A percentile compares a stretch with the other conserved stretches of the same genome.
Conservation (phyloP, 371 early-diverging fungal genomes). For the Circinella minor region DNA sequence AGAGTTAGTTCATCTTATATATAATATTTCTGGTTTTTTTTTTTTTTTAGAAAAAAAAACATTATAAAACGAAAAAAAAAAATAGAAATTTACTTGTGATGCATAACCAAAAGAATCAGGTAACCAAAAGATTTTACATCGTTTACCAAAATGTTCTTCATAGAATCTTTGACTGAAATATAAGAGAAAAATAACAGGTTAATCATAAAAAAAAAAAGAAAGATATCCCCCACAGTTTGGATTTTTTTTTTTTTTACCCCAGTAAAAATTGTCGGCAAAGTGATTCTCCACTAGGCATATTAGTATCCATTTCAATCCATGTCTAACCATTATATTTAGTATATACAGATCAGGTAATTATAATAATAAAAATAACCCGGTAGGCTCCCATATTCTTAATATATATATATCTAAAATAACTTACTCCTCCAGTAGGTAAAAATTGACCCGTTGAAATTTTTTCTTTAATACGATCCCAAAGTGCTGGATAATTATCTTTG, state of each 20-base stretch:
- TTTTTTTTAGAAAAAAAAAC: no score
- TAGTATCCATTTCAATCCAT: constrained; percentile 99
- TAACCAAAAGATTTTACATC: constrained; percentile 90
- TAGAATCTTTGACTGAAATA: constrained; percentile 77
- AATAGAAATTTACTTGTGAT: constrained; percentile 29
- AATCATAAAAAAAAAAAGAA: no score
- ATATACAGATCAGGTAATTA: no score
- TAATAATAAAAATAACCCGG: no score
- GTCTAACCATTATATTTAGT: constrained; percentile 45
- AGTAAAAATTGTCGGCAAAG: constrained; percentile 91
- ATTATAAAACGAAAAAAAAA: not conserved
- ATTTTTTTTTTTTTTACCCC: constrained; percentile 46
- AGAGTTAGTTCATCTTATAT: not conserved
- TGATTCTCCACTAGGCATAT: constrained; percentile 93
- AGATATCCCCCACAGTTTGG: no score
- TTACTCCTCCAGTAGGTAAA: constrained; percentile 88
- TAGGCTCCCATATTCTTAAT: not conserved
- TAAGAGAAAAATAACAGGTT: not conserved
- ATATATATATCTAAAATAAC: not conserved
- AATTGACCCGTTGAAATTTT: constrained; percentile 80
- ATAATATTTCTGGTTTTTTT: not conserved
- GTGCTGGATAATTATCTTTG: constrained; percentile 77
- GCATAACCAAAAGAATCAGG: constrained; percentile 91
- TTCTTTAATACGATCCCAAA: constrained; percentile 80
- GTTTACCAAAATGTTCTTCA: constrained; percentile 83